A percentile compares a stretch with the other conserved stretches of the same genome.
These are phyloP conservation scores for Thalassiosira hispida DNA, from an alignment of 352 stramenopile species.

Conservation along the genomic window DNA sequence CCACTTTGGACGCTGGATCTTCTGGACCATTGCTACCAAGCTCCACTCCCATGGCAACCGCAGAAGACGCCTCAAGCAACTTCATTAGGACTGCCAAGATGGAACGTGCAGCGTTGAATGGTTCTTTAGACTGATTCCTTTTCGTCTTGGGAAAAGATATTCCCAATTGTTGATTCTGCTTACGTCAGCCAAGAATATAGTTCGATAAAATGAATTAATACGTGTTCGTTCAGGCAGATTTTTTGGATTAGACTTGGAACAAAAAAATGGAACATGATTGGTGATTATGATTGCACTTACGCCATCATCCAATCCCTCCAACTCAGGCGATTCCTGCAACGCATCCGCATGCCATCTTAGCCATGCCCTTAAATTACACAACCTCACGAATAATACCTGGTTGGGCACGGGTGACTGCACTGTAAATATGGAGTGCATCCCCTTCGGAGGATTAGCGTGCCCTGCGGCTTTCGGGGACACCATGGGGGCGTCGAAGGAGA, in stretches of 20 bases:
- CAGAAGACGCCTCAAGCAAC: constrained; percentile 75
- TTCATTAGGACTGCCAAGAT: constrained; percentile 84
- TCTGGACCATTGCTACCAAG: constrained; percentile 8
- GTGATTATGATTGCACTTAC: constrained; percentile 21
- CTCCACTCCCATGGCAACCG: constrained; percentile 39
- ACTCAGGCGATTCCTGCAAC: constrained; percentile 29
- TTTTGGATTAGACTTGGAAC: not conserved
- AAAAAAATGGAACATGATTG: not conserved
- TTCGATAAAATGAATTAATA: not conserved
- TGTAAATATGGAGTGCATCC: constrained; percentile 81
- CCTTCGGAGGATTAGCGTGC: constrained; percentile 64
- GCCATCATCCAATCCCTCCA: constrained; percentile 23
- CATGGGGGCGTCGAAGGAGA: constrained; percentile 44
- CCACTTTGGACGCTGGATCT: constrained; percentile 25
- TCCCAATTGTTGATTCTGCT: constrained; percentile 41
- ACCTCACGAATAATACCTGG: constrained; percentile 68
- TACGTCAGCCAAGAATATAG: not conserved
- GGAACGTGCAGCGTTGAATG: constrained; percentile 74
- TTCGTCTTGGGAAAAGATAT: constrained; percentile 45
- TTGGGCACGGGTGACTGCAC: constrained; percentile 70
- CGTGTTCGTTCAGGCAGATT: not conserved
- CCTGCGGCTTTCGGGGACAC: constrained; percentile 8
- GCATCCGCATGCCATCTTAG: constrained; percentile 60
- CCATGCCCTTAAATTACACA: constrained; percentile 74
- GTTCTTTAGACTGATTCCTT: constrained; percentile 37